phyloP scores from a whole-genome alignment of 202 grass and related monocot genomes.

The Sporobolus alterniflorus region DNA sequence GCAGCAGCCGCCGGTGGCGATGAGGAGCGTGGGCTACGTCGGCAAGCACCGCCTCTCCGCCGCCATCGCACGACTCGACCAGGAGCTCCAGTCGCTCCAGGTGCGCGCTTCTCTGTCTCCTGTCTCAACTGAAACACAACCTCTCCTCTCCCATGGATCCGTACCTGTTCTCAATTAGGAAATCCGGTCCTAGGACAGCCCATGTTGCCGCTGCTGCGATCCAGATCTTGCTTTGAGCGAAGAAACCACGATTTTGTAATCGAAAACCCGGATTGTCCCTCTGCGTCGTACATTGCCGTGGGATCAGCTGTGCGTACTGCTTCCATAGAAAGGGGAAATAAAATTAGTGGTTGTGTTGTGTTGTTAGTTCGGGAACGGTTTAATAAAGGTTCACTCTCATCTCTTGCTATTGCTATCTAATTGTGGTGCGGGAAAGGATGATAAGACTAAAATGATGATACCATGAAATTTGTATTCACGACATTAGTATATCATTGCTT shows the following conservation, averaged over 20 bases:
- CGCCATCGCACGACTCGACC: conserved; percentile 84
- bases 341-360: too few species aligned
- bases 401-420: background rate
- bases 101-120: conserved; percentile 23
- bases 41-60: conserved; percentile 92
- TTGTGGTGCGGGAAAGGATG: background rate
- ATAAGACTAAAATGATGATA: background rate
- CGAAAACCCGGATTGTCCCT: background rate
- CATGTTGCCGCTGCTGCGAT: background rate
- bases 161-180: background rate
- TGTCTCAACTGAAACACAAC: background rate
- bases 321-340: background rate
- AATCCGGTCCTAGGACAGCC: background rate
- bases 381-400: too few species aligned
- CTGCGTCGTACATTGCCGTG: background rate
- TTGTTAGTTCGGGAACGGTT: too few species aligned
- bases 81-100: conserved; percentile 94
- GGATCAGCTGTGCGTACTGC: background rate
- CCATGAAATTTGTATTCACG: background rate
- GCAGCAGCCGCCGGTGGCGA: background rate
- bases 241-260: background rate
- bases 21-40: conserved; percentile 69
- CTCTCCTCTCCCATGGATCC: background rate
- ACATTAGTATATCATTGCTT: background rate
- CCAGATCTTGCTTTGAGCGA: conserved; percentile 22